Base-by-base conservation (phyloP, 1,139 yeast genomes). In the Eremothecium cymbalariae region DNA sequence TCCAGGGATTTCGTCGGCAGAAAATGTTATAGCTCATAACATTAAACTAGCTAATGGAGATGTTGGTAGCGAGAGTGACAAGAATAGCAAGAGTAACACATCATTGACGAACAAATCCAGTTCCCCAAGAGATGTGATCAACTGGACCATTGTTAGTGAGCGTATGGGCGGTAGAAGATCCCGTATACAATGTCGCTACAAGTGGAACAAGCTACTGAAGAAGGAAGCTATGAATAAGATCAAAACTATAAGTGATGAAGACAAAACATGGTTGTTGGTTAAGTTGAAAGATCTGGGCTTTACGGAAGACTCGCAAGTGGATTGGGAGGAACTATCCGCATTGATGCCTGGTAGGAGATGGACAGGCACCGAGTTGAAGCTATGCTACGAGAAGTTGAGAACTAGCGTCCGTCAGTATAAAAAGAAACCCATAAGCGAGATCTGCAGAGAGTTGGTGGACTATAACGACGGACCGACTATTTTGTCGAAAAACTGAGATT, bases 131-230 rank as follows among this genome's bases (percentile, higher is more conserved):
- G 60, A 61, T 41, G 55, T 69, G 2, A 74, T 86, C 32, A 88
- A 88, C 55, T 88, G 97, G 96, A 86, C 96, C 0, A 64, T 77
- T 8, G 93, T 88, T 2, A 78, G 93, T 50, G 96, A 88, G 52
- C 65, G 72, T 32, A 85, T 88, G 94, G 78, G 83, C 26, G 96
- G 96, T 2, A 65, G 74, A 2, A 70, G 97, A 41, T 82, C 94
- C 1, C 70, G 97, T 45, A 86, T 88, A 44, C 97, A 88, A 59
- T 88, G 96, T 57, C 74, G 96, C 36, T 88, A 88, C 61, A 88
- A 88, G 57, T 88, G 96, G 95, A 80, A 81, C 50, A 86, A 85
- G 57, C 54, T 86, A 7, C 59, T 75, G 35, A 78, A 75, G 50
- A 66, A 83, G 44, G 79, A 69, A 51, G 76, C 77, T 6, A 55